These are phyloP conservation scores for Trichoderma atroviride DNA, from an alignment of 2,329 filamentous ascomycete genomes.

Conservation along the genomic window DNA sequence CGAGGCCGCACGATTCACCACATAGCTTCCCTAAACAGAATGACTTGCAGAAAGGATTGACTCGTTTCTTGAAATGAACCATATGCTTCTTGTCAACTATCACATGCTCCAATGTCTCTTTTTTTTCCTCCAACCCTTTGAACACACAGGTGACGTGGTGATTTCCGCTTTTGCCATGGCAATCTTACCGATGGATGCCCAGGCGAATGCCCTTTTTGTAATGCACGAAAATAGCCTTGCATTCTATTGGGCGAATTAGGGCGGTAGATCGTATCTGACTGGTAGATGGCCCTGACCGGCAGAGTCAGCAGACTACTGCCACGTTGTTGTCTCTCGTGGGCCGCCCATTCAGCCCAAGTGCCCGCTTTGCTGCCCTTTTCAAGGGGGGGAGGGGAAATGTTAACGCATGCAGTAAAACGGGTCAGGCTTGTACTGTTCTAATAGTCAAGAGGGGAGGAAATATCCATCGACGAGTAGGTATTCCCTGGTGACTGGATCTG, in stretches of 20 bases:
- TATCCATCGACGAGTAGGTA: background rate
- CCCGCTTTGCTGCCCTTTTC: slow-evolving; percentile 9
- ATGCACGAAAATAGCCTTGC: background rate
- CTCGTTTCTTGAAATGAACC: background rate
- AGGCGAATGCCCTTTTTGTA: background rate
- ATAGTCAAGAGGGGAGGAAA: background rate
- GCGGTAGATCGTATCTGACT: slow-evolving; percentile 11
- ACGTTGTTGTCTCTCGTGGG: slow-evolving; percentile 21
- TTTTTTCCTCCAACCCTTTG: background rate
- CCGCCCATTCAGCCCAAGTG: background rate
- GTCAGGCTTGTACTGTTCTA: background rate
- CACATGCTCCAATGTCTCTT: background rate
- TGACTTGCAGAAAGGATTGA: slow-evolving; percentile 10
- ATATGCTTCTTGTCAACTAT: slow-evolving; percentile 11
- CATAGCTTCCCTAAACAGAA: slow-evolving; percentile 16
- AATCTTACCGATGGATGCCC: background rate
- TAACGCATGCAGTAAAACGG: background rate
- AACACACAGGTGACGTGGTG: slow-evolving; percentile 11
- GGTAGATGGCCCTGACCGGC: slow-evolving; percentile 9
- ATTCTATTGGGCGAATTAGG: slow-evolving; percentile 4
- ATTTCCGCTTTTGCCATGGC: background rate
- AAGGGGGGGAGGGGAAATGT: background rate
- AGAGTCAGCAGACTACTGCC: slow-evolving; percentile 22
- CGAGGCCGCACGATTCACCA: background rate
- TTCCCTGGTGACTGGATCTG: background rate